Evolutionary conservation across 1,284 basidiomycete genomes (phyloP), one percentile per base, ranked within the genome.

Genomic region (Marasmius fiardii): DNA sequence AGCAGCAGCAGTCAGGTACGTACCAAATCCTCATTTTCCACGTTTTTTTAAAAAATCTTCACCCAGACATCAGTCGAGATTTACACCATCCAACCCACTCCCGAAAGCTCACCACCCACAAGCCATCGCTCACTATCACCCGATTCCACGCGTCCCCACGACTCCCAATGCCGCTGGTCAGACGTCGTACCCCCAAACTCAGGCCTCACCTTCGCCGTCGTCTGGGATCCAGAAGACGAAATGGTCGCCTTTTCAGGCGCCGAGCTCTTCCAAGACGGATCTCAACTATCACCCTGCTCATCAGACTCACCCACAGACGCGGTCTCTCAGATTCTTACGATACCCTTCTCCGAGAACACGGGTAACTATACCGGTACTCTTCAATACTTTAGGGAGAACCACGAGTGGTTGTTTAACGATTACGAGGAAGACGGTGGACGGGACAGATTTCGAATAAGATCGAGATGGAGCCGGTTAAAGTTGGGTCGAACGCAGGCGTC

Each of bases 141-240:
- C 16, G n/a, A 20, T 16, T 7, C 20, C 7, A 7, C 39, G 14
- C 20, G n/a, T 14, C 39, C 14, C 39, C 39, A 41, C 39, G 39
- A 16, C 16, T 16, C n/a, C 47, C 47, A 28, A 11, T 49, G 47
- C 51, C 75, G 78, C 39, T 84, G 81, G 81, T 83, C 82, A 11
- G 76, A 82, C 41, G 67, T 82, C 52, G 70, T 82, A 10, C 80
- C 81, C 20, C 80, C 81, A 4, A 76, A 79, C 55, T 72, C 77
- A 24, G 80, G 76, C 2, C 71, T 84, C 59, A 81, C 78, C 8
- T 84, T 84, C 60, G 81, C 80, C 4, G 81, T 81, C 6, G 67
- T 84, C 39, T 83, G 79, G 78, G 81, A 84, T 58, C 75, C 77
- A 3, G 74, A 77, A 1, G 78, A 82, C 11, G 82, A 80, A 24